Evolutionary conservation across 1,139 yeast genomes (phyloP), one percentile per base, ranked within the genome.

Genomic region (Geotrichum phurueaensis): DNA sequence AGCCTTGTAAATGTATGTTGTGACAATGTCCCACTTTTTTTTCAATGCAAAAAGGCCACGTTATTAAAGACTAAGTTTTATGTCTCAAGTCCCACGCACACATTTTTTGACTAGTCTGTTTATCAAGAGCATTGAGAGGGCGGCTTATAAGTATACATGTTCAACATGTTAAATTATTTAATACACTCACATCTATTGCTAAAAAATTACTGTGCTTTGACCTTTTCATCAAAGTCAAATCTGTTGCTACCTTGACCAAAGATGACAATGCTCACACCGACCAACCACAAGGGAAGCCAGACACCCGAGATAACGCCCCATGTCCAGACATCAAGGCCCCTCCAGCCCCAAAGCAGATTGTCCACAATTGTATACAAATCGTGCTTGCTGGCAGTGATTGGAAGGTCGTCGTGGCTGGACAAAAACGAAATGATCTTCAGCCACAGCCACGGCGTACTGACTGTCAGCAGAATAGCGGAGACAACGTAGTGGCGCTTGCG

Each of bases 211-310:
- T 57, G 60, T n/a, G 29, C 25, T 33, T 57, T 57, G 27, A 49
- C 51, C 23, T 58, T 53, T 43, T 20, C 51, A 23, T 23, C 15
- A 15, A n/a, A 13, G 4, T 25, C 50, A 1, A 25, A n/a, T 6
- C 12, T 25, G 45, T 7, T 1, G n/a, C 18, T 45, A 13, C 57
- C 55, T 22, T 51, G 56, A 5, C 49, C 36, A 10, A 55, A 48
- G 15, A 55, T 33, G 15, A 66, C 68, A 3, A 74, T 75, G n/a
- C 78, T 58, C 0, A 83, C 78, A 22, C 83, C 76, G 27, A 81
- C 73, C 1, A 84, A 61, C 98, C 98, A 92, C 1, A 85, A 80
- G 1, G 97, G 96, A 56, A 86, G 75, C 96, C 97, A 91, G 0
- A 91, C 87, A 51, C 87, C 76, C 56, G 84, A 78, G 3, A 91